Conservation (phyloP, 768 basidiomycete species). For the Mycena epipterygia region DNA sequence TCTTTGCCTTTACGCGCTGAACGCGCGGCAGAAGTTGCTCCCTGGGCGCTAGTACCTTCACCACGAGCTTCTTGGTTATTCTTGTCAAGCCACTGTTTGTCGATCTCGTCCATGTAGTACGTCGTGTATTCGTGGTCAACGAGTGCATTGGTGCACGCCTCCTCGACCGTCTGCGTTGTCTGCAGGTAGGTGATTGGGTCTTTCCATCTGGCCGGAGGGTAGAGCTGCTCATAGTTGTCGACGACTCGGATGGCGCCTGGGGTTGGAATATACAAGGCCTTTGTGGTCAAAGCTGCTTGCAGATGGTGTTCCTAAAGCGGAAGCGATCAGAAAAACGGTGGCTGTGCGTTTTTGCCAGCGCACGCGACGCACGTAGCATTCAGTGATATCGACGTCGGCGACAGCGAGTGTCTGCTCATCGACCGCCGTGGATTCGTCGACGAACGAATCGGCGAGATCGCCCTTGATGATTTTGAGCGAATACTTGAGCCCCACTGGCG, state of each 20-base stretch:
- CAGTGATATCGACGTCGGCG: conserved; percentile 34
- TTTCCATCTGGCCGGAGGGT: conserved; percentile 76
- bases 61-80: conserved; percentile 90
- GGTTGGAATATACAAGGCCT: conserved; percentile 88
- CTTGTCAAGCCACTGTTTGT: conserved; percentile 94
- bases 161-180: conserved; percentile 90
- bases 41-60: conserved; percentile 87
- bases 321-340: conserved; percentile 61
- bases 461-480: conserved; percentile 31
- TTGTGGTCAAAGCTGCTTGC: conserved; percentile 62
- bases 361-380: conserved; percentile 19
- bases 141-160: conserved; percentile 71
- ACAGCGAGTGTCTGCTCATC: conserved; percentile 13
- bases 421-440: conserved; percentile 21
- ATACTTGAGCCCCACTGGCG: conserved; percentile 34
- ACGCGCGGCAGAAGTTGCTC: conserved; percentile 64
- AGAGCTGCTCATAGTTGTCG: conserved; percentile 83
- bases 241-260: conserved; percentile 90
- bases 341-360: no score
- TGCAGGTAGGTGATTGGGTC: conserved; percentile 85
- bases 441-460: conserved; percentile 32
- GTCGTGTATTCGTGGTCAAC: conserved; percentile 78
- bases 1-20: conserved; percentile 82
- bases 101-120: conserved; percentile 97
- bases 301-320: conserved; percentile 66